These are phyloP conservation scores for Euphorbia peplus DNA, from an alignment of 345 rosid species.

Conservation along the genomic window DNA sequence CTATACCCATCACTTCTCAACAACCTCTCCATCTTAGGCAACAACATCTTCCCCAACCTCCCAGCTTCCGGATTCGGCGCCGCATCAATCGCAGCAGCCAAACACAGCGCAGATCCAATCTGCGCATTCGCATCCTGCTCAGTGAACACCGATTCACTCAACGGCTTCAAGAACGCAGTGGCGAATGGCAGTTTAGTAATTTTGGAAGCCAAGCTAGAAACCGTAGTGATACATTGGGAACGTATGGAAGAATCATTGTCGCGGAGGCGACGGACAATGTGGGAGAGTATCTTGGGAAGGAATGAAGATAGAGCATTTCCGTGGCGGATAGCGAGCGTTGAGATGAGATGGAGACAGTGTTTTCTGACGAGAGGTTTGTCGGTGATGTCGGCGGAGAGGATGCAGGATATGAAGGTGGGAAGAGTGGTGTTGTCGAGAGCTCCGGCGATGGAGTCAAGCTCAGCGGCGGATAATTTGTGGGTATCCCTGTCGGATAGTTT, in stretches of 20 bases:
- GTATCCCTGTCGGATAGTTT: constrained; percentile 93
- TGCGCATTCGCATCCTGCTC: constrained; percentile 81
- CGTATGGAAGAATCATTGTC: constrained; percentile 78
- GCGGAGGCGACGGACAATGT: constrained; percentile 66
- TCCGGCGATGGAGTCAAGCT: constrained; percentile 66
- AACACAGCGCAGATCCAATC: constrained; percentile 76
- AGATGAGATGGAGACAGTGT: constrained; percentile 64
- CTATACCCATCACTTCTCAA: constrained; percentile 62
- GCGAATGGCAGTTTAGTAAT: constrained; percentile 53
- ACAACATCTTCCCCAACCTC: constrained; percentile 39
- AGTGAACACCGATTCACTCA: constrained; percentile 76
- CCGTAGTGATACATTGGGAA: constrained; percentile 59
- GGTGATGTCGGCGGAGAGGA: constrained; percentile 65
- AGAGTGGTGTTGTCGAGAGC: constrained; percentile 53
- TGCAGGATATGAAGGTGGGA: constrained; percentile 59
- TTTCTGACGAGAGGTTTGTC: constrained; percentile 71
- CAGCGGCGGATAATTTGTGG: constrained; percentile 56
- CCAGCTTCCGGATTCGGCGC: constrained; percentile 67
- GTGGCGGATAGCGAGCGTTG: constrained; percentile 52
- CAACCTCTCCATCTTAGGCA: constrained; percentile 67
- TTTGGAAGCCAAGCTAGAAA: constrained; percentile 57
- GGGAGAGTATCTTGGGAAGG: constrained; percentile 64
- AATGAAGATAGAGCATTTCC: constrained; percentile 53
- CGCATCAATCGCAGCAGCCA: constrained; percentile 76
- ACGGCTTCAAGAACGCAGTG: constrained; percentile 59